Percentiles rank a stretch among this genome's conserved stretches.
phyloP scores from a whole-genome alignment of 495 filamentous ascomycete genomes.

The Haplographium delicatum region DNA sequence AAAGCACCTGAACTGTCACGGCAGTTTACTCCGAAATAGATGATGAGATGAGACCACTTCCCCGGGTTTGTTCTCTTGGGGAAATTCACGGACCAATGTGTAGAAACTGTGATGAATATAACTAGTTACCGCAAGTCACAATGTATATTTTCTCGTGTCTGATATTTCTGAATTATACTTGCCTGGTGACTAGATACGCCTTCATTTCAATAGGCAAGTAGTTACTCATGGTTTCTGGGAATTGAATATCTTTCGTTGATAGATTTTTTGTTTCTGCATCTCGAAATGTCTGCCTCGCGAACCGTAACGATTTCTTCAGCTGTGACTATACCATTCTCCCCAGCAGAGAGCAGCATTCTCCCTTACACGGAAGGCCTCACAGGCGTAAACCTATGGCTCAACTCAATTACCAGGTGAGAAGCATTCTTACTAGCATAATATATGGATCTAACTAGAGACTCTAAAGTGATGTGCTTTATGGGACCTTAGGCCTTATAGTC shows the following conservation, averaged over 20 bases:
- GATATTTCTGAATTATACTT: no score
- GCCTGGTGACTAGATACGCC: no score
- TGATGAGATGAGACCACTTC: background rate
- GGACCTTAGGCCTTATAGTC: background rate
- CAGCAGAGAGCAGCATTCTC: background rate
- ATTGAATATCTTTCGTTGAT: no score
- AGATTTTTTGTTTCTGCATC: no score
- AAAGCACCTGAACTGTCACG: background rate
- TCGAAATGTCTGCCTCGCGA: no score
- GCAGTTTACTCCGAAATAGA: background rate
- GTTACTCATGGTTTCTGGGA: no score
- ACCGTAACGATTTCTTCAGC: no score
- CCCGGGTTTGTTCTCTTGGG: background rate
- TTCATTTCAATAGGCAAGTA: no score
- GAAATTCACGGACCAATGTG: no score
- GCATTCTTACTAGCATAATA: background rate
- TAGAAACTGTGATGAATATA: no score
- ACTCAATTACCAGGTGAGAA: slow-evolving; percentile 1
- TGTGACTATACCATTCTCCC: background rate
- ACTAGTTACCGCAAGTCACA: no score
- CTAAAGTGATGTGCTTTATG: background rate
- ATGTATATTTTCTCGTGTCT: no score
- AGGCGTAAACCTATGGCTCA: slow-evolving; percentile 7
- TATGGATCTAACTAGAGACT: background rate
- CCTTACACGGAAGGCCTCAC: slow-evolving; percentile 1